Conservation (phyloP, 352 stramenopile species). For the Phytophthora gonapodyides region DNA sequence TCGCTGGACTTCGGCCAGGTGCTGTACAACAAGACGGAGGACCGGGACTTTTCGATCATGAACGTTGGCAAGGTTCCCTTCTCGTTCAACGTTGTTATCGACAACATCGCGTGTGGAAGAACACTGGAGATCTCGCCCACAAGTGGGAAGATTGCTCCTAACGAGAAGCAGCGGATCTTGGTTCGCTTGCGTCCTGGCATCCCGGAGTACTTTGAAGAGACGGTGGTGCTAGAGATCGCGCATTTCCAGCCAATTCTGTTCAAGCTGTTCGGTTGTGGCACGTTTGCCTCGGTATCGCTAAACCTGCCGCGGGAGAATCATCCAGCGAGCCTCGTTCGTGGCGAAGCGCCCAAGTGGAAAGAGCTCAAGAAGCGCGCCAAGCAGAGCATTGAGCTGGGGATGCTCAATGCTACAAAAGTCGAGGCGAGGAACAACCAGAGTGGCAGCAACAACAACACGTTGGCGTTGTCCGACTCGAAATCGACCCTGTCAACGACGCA, state of each 20-base stretch:
- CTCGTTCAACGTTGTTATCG: conserved; percentile 64
- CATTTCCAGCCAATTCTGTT: conserved; percentile 95
- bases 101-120: conserved; percentile 46
- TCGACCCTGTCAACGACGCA: conserved; percentile 50
- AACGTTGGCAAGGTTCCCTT: conserved; percentile 95
- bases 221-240: conserved; percentile 91
- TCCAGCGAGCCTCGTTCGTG: conserved; percentile 51
- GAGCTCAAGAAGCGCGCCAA: conserved; percentile 70
- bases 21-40: conserved; percentile 92
- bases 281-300: conserved; percentile 90
- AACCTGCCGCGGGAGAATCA: conserved; percentile 88
- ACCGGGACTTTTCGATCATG: conserved; percentile 91
- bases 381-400: conserved; percentile 44
- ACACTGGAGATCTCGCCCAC: conserved; percentile 81
- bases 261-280: conserved; percentile 86
- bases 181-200: conserved; percentile 90
- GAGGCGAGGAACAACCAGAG: conserved; percentile 20
- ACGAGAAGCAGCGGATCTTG: conserved; percentile 89
- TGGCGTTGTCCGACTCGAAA: conserved; percentile 53
- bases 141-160: conserved; percentile 84
- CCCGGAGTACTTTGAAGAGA: conserved; percentile 87
- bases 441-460: conserved; percentile 10
- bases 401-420: conserved; percentile 18
- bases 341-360: conserved; percentile 70
- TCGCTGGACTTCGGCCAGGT: conserved; percentile 94